These are phyloP conservation scores for Candida quercuum DNA, from an alignment of 805 yeast genomes.

Conservation along the genomic window DNA sequence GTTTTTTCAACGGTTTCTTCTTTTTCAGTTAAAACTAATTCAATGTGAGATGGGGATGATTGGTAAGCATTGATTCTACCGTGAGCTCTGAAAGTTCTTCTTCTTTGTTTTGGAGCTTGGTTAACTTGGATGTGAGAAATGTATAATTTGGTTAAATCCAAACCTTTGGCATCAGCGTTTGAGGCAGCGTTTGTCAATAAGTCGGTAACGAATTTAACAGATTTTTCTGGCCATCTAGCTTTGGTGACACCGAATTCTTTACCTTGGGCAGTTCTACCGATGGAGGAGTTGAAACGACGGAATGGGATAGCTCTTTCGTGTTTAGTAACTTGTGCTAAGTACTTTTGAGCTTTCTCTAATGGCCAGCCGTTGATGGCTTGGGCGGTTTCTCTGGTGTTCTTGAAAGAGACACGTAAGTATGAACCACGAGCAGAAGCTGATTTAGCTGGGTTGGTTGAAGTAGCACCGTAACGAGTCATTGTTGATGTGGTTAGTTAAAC, in stretches of 20 bases:
- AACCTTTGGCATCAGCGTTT: slow-evolving; percentile 99
- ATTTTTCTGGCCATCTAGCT: slow-evolving; percentile 99
- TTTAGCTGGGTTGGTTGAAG: slow-evolving; percentile 98
- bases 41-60: slow-evolving; percentile 98
- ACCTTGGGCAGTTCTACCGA: slow-evolving; percentile 99
- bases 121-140: slow-evolving; percentile 98
- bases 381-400: slow-evolving; percentile 99
- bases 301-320: slow-evolving; percentile 99
- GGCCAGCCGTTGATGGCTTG: slow-evolving; percentile 99
- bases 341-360: slow-evolving; percentile 89
- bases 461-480: slow-evolving; percentile 99
- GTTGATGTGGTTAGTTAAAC: slow-evolving; percentile 4
- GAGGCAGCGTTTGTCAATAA: slow-evolving; percentile 96
- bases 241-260: slow-evolving; percentile 99
- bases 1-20: slow-evolving; percentile 93
- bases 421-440: slow-evolving; percentile 99
- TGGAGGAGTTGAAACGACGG: slow-evolving; percentile 95
- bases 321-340: slow-evolving; percentile 93
- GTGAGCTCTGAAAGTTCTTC: slow-evolving; percentile 99
- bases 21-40: slow-evolving; percentile 92
- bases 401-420: slow-evolving; percentile 98
- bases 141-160: slow-evolving; percentile 89
- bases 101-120: slow-evolving; percentile 99
- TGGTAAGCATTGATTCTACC: slow-evolving; percentile 99
- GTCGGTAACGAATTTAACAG: slow-evolving; percentile 92